Conservation (phyloP, 306 rosid species). For the Oemleria cerasiformis region DNA sequence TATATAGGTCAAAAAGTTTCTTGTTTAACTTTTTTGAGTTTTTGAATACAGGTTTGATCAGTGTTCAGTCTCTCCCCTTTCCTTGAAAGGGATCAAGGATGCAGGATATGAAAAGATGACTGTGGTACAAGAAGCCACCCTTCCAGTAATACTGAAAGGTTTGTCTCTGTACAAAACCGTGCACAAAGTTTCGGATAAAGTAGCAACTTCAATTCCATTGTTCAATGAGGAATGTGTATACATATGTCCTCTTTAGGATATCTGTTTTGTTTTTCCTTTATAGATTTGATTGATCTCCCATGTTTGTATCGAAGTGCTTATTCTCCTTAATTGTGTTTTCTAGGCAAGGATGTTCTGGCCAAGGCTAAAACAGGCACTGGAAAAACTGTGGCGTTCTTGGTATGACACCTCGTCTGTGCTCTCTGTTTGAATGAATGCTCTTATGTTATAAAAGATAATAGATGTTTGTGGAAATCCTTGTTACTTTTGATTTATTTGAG, state of each 20-base stretch:
- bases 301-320: conserved; percentile 25
- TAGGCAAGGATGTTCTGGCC: conserved; percentile 97
- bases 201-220: neutral
- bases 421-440: conserved; percentile 8
- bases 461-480: neutral
- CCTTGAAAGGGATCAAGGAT: conserved; percentile 85
- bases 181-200: neutral
- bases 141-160: conserved; percentile 86
- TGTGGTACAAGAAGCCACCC: conserved; percentile 93
- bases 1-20: neutral
- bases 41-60: conserved; percentile 64
- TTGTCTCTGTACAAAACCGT: conserved; percentile 17
- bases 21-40: conserved; percentile 29
- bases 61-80: conserved; percentile 63
- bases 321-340: conserved; percentile 25
- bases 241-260: neutral
- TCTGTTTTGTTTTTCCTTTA: neutral
- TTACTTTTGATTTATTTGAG: neutral
- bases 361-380: conserved; percentile 98
- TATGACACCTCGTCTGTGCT: conserved; percentile 31
- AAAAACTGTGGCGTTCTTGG: conserved; percentile 97
- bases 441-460: neutral
- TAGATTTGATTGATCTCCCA: conserved; percentile 2
- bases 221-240: conserved; percentile 7
- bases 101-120: conserved; percentile 97